Conservation (phyloP, 2,329 filamentous ascomycete species). For the Botrytis tulipae region DNA sequence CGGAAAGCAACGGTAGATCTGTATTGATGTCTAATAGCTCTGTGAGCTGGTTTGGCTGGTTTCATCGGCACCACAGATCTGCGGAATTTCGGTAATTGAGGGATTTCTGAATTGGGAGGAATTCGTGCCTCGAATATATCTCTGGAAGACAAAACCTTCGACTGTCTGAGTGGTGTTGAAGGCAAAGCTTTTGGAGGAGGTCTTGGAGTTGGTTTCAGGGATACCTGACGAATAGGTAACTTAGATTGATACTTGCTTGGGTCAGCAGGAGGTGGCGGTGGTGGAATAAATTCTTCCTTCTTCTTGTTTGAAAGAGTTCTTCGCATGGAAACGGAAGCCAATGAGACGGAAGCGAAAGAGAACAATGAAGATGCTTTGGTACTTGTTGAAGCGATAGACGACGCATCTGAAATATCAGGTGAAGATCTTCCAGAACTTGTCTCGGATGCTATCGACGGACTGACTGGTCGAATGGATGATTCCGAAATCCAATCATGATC, state of each 20-base stretch:
- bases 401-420: slow-evolving; percentile 34
- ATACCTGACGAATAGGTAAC: slow-evolving; percentile 25
- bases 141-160: slow-evolving; percentile 31
- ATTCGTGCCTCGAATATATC: slow-evolving; percentile 31
- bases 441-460: slow-evolving; percentile 35
- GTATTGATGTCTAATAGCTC: slow-evolving; percentile 27
- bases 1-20: slow-evolving; percentile 23
- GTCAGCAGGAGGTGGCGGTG: slow-evolving; percentile 23
- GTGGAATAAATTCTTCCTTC: slow-evolving; percentile 2
- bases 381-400: slow-evolving; percentile 37
- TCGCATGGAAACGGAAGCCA: slow-evolving; percentile 18
- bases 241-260: slow-evolving; percentile 25
- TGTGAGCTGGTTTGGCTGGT: slow-evolving; percentile 13
- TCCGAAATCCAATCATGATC: slow-evolving; percentile 39
- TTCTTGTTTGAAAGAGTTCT: slow-evolving; percentile 26
- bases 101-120: slow-evolving; percentile 9
- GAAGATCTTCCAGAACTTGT: slow-evolving; percentile 36
- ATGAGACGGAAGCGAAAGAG: not conserved
- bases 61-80: slow-evolving; percentile 8
- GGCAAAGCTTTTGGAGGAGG: not conserved
- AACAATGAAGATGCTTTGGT: slow-evolving; percentile 38
- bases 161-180: slow-evolving; percentile 30
- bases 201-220: not conserved
- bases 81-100: slow-evolving; percentile 19
- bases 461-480: slow-evolving; percentile 35